Conservation (phyloP, 371 early-diverging fungal species). For the Lichtheimia ramosa region DNA sequence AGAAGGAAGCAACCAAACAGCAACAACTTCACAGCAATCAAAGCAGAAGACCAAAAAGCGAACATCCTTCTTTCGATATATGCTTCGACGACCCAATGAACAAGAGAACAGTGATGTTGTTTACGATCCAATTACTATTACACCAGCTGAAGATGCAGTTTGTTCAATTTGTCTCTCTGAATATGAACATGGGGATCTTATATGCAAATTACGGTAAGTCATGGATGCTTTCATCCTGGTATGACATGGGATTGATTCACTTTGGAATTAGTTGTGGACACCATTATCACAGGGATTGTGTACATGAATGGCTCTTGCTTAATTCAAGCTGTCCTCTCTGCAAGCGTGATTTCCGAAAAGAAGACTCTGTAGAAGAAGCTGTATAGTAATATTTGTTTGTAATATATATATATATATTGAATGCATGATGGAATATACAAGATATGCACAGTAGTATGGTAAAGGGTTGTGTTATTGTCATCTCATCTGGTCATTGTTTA, state of each 20-base stretch:
- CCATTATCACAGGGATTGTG: constrained; percentile 37
- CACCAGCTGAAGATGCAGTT: constrained; percentile 43
- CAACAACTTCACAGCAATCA: neutral
- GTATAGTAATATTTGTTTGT: too few species aligned
- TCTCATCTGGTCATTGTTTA: too few species aligned
- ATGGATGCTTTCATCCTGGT: too few species aligned
- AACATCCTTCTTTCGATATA: neutral
- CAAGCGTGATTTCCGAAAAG: constrained; percentile 26
- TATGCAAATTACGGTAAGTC: constrained; percentile 54
- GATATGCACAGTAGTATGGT: too few species aligned
- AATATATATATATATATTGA: too few species aligned
- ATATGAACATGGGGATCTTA: constrained; percentile 58
- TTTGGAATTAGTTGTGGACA: constrained; percentile 35
- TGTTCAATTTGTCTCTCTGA: constrained; percentile 67
- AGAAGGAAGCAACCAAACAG: neutral
- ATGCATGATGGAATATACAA: too few species aligned
- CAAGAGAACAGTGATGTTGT: constrained; percentile 10
- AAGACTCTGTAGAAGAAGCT: constrained; percentile 3
- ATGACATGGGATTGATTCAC: neutral
- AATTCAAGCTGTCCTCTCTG: constrained; percentile 37
- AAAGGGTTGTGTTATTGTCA: too few species aligned
- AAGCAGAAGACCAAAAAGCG: neutral
- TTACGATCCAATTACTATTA: constrained; percentile 20
- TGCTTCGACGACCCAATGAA: constrained; percentile 6
- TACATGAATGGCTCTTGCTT: constrained; percentile 30